Evolutionary conservation across 2,329 filamentous ascomycete species (phyloP).

Genomic region (Claviceps sp.): DNA sequence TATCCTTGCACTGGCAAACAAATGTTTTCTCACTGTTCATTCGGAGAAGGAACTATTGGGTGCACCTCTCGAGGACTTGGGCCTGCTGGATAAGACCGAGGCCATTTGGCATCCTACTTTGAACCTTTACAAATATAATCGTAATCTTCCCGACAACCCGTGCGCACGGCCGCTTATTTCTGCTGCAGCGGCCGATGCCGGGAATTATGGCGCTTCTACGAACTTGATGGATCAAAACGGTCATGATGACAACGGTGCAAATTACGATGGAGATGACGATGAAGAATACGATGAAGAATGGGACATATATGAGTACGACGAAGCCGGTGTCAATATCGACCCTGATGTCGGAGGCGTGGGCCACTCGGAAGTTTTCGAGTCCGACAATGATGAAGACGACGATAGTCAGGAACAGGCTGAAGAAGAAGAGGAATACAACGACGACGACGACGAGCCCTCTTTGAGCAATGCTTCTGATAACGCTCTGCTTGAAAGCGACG

Average conservation of each 20-base stretch:
- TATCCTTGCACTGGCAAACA: conserved; percentile 30
- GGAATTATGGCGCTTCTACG: neutral
- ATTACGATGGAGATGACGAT: no score
- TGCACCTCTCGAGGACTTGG: conserved; percentile 9
- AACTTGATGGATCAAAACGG: conserved; percentile 8
- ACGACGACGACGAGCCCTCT: neutral
- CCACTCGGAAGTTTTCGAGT: conserved; percentile 8
- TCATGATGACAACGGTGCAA: neutral
- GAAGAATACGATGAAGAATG: no score
- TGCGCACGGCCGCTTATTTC: conserved; percentile 5
- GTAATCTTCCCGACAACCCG: conserved; percentile 19
- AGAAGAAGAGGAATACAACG: neutral
- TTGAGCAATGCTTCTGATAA: neutral
- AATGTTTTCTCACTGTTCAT: conserved; percentile 26
- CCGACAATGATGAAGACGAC: conserved; percentile 5
- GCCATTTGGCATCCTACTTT: conserved; percentile 9
- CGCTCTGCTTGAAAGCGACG: neutral
- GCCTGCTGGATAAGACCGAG: conserved; percentile 8
- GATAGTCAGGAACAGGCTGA: conserved; percentile 5
- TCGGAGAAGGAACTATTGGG: conserved; percentile 22
- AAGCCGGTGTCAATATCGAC: no score
- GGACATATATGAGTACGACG: no score
- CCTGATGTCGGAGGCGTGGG: conserved; percentile 2
- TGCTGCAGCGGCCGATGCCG: neutral
- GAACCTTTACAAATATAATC: conserved; percentile 14